Evolutionary conservation across 495 filamentous ascomycete species (phyloP), one percentile per base, ranked within the genome.

Genomic region (Penicillium steckii): DNA sequence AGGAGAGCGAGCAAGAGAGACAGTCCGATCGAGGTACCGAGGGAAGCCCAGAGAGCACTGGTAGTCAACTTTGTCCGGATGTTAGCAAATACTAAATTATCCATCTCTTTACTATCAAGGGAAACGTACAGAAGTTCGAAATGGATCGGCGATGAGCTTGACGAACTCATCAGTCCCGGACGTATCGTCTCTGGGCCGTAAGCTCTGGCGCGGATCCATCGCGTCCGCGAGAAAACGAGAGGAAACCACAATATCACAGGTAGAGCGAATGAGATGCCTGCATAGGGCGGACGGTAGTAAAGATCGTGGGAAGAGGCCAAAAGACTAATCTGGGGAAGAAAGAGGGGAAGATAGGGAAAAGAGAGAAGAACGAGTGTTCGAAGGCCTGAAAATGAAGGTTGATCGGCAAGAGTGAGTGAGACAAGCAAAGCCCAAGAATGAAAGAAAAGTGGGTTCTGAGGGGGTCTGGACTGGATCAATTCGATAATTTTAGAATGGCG

Each of bases 11-110:
- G 85, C 52, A 85, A 59, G 53, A 82, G 50, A 21, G 90, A 88
- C 55, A 90, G 73, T 46, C 80, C 85, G 35, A 96, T 47, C n/a
- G 94, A 93, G 26, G 88, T 91, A 40, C 75, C 87, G n/a, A 96
- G 69, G 22, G 91, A 89, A 50, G 90, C 85, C 68, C 83, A 84
- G 57, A 97, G 74, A 47, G 91, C 82, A 60, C 79, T 82, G 58
- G 74, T 64, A 58, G 75, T 70, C 53, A 89, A 81, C 80, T 85
- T 44, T 37, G 19, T 5, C 22, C 18, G 10, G 15, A 21, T 12
- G 55, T 67, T 35, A 62, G 53, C 21, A 30, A 12, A 15, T 22
- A 18, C 3, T 35, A n/a, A 3, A 18, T 37, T 12, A 15, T n/a
- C 9, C 19, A 22, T 41, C 10, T n/a, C 6, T 17, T 12, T 8